Evolutionary conservation across 176 grass and related monocot genomes (phyloP).

Genomic region (Oryza meridionalis): DNA sequence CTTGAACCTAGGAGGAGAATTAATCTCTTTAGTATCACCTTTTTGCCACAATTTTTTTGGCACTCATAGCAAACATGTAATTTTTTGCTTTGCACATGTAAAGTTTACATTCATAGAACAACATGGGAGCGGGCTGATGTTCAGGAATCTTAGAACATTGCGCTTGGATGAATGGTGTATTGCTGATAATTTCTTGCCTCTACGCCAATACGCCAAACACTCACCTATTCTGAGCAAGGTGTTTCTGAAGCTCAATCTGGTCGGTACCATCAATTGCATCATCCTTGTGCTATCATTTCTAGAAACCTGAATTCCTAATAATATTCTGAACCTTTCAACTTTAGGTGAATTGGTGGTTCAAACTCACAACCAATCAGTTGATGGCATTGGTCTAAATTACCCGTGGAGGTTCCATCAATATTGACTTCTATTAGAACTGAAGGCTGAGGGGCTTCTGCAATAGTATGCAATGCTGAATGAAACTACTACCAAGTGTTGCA

Average conservation of each 20-base stretch:
- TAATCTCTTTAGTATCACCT: neutral
- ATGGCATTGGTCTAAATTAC: neutral
- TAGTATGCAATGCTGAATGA: neutral
- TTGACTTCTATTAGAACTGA: neutral
- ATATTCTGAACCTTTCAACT: neutral
- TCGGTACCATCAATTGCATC: neutral
- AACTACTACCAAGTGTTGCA: neutral
- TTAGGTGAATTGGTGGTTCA: neutral
- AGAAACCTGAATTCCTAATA: neutral
- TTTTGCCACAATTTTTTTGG: neutral
- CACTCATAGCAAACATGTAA: neutral
- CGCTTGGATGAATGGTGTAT: neutral
- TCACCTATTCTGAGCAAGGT: neutral
- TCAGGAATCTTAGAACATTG: neutral
- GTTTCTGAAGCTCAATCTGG: neutral
- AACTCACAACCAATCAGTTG: neutral
- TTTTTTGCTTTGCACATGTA: neutral
- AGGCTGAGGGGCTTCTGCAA: neutral
- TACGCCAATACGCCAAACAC: neutral
- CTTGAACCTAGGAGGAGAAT: neutral
- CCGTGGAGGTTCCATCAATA: neutral
- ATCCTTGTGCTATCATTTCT: neutral
- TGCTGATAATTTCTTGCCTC: neutral
- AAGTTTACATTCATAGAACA: neutral
- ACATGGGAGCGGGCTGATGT: neutral